phyloP scores from a whole-genome alignment of 179 eudicot genomes.

The Heliamphora pulchella region DNA sequence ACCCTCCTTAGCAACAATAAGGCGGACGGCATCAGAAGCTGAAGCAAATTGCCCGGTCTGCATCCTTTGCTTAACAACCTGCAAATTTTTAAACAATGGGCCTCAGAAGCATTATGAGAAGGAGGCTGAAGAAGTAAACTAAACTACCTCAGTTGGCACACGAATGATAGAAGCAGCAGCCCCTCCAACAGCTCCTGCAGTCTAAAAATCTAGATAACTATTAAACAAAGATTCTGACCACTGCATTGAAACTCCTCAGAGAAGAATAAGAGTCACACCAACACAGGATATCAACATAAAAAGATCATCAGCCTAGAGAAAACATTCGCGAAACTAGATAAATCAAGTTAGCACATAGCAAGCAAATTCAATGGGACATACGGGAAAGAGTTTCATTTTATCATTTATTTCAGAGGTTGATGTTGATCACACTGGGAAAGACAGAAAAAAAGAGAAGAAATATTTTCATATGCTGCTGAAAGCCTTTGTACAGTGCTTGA shows the following conservation, averaged over 20 bases:
- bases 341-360: not conserved
- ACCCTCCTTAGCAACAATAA: constrained; percentile 76
- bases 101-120: constrained; percentile 17
- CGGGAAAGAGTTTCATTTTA: no score
- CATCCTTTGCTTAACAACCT: constrained; percentile 96
- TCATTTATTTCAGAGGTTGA: not conserved
- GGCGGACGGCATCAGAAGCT: constrained; percentile 61
- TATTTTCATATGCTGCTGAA: constrained; percentile 1
- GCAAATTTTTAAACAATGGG: constrained; percentile 15
- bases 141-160: constrained; percentile 78
- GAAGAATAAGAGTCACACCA: not conserved
- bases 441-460: not conserved
- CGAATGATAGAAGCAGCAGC: constrained; percentile 83
- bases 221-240: constrained; percentile 5
- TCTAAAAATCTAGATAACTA: constrained; percentile 34
- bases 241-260: not conserved
- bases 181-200: constrained; percentile 89
- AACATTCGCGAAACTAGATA: not conserved
- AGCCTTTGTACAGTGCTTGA: constrained; percentile 3
- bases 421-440: not conserved
- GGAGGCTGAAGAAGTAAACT: constrained; percentile 4
- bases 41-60: constrained; percentile 85
- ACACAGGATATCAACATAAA: constrained; percentile 5
- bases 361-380: not conserved
- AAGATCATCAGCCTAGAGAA: constrained; percentile 7